Evolutionary conservation across 306 rosid species (phyloP).

Genomic region (Rubus idaeus): DNA sequence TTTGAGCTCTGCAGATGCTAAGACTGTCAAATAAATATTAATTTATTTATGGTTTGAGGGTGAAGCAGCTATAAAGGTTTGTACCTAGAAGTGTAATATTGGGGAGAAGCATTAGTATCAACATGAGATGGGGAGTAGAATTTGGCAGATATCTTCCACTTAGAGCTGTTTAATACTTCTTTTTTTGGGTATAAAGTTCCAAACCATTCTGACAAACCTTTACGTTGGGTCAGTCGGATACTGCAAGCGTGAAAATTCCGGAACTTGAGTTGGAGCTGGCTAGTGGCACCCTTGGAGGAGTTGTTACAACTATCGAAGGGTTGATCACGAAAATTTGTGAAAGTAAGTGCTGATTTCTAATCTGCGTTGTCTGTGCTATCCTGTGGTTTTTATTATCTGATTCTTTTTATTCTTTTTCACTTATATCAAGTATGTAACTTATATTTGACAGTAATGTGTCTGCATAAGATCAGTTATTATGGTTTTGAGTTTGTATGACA

Average conservation of each 20-base stretch:
- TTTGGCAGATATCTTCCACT: neutral
- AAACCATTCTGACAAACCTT: constrained; percentile 25
- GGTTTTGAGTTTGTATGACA: neutral
- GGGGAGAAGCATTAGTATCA: neutral
- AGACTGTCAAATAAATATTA: neutral
- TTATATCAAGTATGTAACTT: neutral
- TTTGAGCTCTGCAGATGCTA: neutral
- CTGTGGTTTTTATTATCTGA: neutral
- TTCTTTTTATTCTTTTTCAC: neutral
- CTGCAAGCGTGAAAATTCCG: constrained; percentile 51
- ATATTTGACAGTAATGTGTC: neutral
- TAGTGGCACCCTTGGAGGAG: constrained; percentile 64
- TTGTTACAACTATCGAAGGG: constrained; percentile 86
- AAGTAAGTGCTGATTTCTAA: constrained; percentile 42
- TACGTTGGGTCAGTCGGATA: constrained; percentile 45
- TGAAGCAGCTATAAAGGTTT: neutral
- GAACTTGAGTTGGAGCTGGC: constrained; percentile 87
- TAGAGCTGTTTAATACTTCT: neutral
- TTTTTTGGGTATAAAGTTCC: constrained; percentile 1
- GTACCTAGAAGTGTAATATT: neutral
- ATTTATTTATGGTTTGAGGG: neutral
- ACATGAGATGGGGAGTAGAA: no score
- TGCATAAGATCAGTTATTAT: neutral
- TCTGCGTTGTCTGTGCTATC: neutral
- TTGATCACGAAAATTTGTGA: constrained; percentile 53